A percentile compares a stretch with the other conserved stretches of the same genome.
These are phyloP conservation scores for Arachnopeziza araneosa DNA, from an alignment of 2,329 filamentous ascomycete species.

Conservation along the genomic window DNA sequence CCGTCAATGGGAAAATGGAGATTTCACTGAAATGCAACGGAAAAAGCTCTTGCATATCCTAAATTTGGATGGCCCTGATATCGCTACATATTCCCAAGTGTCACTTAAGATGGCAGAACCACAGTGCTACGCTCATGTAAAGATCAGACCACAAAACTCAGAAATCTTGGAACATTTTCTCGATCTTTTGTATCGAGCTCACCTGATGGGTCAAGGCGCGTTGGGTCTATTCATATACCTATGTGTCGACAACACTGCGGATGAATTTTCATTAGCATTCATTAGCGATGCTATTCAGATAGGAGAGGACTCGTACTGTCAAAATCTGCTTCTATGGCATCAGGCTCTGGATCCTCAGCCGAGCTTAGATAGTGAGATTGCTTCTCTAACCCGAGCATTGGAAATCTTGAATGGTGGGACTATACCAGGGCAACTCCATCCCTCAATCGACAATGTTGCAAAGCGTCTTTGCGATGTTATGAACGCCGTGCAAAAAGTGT, in stretches of 20 bases:
- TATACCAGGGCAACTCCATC: neutral
- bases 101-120: neutral
- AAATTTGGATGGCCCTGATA: neutral
- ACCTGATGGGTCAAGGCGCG: neutral
- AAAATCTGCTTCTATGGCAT: neutral
- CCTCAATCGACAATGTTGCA: neutral
- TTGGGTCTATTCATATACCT: constrained; percentile 1
- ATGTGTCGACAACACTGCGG: neutral
- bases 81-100: neutral
- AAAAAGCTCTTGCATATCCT: constrained; percentile 1
- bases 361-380: neutral
- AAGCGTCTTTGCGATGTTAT: neutral
- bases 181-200: neutral
- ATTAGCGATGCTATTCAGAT: neutral
- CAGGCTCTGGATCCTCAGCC: neutral
- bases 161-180: neutral
- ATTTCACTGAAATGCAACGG: neutral
- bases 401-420: neutral
- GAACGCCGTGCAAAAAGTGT: neutral
- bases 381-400: neutral
- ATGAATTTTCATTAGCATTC: neutral
- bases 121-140: neutral
- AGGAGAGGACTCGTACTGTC: neutral
- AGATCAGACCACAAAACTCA: neutral
- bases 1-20: neutral